phyloP scores from a whole-genome alignment of 768 basidiomycete genomes.

The Tricholoma flavovirens region DNA sequence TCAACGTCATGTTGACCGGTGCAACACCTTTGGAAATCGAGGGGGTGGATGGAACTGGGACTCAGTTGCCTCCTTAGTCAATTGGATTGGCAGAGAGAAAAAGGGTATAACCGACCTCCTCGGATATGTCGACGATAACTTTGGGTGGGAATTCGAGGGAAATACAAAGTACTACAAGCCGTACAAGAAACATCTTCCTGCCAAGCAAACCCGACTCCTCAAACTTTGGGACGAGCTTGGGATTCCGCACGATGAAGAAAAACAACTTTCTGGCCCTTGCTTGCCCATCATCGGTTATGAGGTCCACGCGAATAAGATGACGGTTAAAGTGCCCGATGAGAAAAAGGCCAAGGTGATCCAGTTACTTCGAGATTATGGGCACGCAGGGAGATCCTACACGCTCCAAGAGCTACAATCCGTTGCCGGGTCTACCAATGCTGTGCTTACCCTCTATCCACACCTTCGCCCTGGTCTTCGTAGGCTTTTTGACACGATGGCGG shows the following conservation, averaged over 20 bases:
- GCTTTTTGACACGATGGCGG: not conserved
- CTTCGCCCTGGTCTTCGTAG: not conserved
- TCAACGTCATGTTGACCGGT: not conserved
- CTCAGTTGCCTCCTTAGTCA: not conserved
- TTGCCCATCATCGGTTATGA: conserved; percentile 1
- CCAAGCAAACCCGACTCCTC: not conserved
- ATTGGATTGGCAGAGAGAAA: not conserved
- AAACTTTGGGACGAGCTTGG: conserved; percentile 1
- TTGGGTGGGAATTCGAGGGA: not conserved
- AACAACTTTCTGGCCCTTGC: conserved; percentile 2
- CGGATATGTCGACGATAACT: not conserved
- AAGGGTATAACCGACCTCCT: not conserved
- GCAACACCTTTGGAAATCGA: not conserved
- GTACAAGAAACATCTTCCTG: not conserved
- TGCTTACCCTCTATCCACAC: not conserved
- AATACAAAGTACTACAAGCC: not conserved
- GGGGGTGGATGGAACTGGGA: not conserved
- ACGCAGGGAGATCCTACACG: not conserved
- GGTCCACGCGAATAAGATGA: conserved; percentile 4
- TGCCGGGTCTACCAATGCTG: not conserved
- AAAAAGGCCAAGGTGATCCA: not conserved
- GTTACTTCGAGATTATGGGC: not conserved
- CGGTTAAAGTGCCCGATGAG: not conserved
- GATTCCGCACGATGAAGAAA: conserved; percentile 5
- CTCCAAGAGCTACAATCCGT: not conserved